These are phyloP conservation scores for Biancaea sappan DNA, from an alignment of 306 rosid species.

Conservation along the genomic window DNA sequence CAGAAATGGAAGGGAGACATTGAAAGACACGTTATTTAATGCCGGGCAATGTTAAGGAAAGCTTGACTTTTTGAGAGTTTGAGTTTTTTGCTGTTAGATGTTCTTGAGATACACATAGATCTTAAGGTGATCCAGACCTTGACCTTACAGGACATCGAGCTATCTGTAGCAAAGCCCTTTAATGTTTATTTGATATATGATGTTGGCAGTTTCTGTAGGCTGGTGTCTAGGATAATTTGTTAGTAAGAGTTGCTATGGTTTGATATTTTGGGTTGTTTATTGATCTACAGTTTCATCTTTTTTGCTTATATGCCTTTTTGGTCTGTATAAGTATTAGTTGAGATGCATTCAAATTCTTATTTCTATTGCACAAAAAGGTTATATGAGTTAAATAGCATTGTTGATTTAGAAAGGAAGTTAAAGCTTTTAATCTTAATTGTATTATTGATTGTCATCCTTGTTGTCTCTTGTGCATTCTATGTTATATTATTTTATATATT, in stretches of 20 bases:
- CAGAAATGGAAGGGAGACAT: background rate
- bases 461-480: background rate
- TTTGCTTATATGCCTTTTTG: background rate
- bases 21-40: background rate
- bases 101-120: no score
- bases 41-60: no score
- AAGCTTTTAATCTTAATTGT: background rate
- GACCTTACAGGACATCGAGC: no score
- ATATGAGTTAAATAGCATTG: background rate
- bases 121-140: no score
- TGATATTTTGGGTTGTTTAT: background rate
- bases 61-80: no score
- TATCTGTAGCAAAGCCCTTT: no score
- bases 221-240: slow-evolving; percentile 11
- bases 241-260: slow-evolving; percentile 5
- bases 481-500: background rate
- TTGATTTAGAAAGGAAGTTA: background rate
- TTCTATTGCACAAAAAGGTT: background rate
- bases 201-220: slow-evolving; percentile 14
- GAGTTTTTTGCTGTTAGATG: no score
- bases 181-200: background rate
- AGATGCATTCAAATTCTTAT: background rate
- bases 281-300: background rate
- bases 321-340: background rate
- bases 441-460: background rate